Evolutionary conservation across 805 yeast species (phyloP).

Genomic region (Yamadazyma takamatsuzukensis): DNA sequence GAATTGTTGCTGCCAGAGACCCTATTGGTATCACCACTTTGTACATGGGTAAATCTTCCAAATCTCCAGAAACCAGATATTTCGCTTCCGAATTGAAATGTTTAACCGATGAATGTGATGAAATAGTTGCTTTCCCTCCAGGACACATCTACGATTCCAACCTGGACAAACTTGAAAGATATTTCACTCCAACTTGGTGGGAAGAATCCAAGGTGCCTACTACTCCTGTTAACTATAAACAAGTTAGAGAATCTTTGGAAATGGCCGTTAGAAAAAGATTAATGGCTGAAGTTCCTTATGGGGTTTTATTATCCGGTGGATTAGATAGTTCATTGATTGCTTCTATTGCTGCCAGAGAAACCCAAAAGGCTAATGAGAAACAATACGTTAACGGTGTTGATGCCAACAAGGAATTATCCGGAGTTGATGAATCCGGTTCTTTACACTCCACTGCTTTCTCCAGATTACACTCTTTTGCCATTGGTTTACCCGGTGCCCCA

Average conservation of each 20-base stretch:
- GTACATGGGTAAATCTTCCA: constrained; percentile 83
- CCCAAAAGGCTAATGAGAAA: constrained; percentile 61
- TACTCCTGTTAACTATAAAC: constrained; percentile 66
- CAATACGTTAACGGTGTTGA: constrained; percentile 45
- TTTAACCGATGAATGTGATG: constrained; percentile 91
- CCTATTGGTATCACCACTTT: constrained; percentile 97
- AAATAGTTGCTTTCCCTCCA: constrained; percentile 92
- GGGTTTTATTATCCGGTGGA: constrained; percentile 96
- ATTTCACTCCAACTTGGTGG: constrained; percentile 94
- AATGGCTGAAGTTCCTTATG: constrained; percentile 99
- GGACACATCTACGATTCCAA: constrained; percentile 95
- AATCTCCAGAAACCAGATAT: constrained; percentile 71
- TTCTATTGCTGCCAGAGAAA: constrained; percentile 94
- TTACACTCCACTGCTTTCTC: constrained; percentile 72
- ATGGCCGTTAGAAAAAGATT: constrained; percentile 96
- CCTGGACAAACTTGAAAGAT: constrained; percentile 81
- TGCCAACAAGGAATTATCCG: constrained; percentile 73
- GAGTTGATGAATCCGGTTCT: constrained; percentile 87
- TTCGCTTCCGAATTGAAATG: constrained; percentile 96
- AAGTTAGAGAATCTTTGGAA: constrained; percentile 79
- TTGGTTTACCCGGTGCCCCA: constrained; percentile 97
- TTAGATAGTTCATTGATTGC: constrained; percentile 96
- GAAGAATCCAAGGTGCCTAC: constrained; percentile 74
- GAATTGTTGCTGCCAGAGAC: constrained; percentile 95
- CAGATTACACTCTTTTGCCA: constrained; percentile 90